Conservation (phyloP, 352 stramenopile species). For the Globisporangium apiculatum region DNA sequence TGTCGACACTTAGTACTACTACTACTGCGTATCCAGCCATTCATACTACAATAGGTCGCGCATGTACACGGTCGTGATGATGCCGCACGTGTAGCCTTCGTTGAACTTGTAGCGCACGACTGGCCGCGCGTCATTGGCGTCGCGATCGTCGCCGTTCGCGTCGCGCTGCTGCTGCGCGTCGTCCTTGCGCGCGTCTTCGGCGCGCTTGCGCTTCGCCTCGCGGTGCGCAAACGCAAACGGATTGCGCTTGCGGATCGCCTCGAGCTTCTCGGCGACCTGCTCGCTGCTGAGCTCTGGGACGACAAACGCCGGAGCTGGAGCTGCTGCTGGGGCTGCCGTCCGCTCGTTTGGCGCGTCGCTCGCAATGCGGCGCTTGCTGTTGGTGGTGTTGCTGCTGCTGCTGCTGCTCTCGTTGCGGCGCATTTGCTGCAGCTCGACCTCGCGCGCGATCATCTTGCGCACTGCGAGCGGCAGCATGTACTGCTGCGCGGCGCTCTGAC, state of each 20-base stretch:
- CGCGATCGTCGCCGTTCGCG: not conserved
- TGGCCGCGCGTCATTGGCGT: constrained; percentile 15
- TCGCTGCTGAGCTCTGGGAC: constrained; percentile 45
- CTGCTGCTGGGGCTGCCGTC: not conserved
- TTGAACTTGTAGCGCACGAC: constrained; percentile 87
- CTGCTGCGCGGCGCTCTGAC: constrained; percentile 18
- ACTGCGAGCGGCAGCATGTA: constrained; percentile 46
- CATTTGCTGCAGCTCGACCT: constrained; percentile 80
- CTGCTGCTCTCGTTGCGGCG: constrained; percentile 41
- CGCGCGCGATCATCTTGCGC: constrained; percentile 71
- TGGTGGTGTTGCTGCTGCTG: constrained; percentile 1
- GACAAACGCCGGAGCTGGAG: constrained; percentile 21
- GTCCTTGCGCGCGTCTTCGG: constrained; percentile 30
- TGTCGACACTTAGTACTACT: too few species aligned
- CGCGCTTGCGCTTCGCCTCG: constrained; percentile 74
- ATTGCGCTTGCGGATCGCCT: constrained; percentile 60
- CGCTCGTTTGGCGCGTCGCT: not conserved
- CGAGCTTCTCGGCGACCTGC: constrained; percentile 52
- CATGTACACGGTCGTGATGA: constrained; percentile 85
- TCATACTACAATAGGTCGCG: constrained; percentile 66
- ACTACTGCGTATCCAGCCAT: too few species aligned
- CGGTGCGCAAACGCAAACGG: constrained; percentile 75
- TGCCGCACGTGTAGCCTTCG: constrained; percentile 87
- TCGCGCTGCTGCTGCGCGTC: constrained; percentile 7
- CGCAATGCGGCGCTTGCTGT: not conserved